phyloP scores from a whole-genome alignment of 2,329 filamentous ascomycete species.

The Orbilia brochopaga region DNA sequence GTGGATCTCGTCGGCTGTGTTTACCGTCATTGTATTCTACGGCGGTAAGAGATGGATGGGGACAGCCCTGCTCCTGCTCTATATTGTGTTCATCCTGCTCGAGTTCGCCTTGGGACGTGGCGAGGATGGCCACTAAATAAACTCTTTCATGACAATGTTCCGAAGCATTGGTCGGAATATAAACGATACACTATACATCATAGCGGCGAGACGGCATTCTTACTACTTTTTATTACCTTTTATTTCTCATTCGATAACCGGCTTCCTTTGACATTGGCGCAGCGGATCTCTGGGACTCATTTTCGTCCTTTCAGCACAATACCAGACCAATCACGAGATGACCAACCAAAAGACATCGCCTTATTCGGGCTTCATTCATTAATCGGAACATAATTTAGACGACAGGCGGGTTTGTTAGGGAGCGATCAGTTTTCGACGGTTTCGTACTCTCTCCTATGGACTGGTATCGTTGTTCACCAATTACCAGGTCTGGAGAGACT shows the following conservation, averaged over 20 bases:
- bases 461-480: too few species aligned
- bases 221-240: not conserved
- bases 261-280: constrained; percentile 26
- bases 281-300: constrained; percentile 48
- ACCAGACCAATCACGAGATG: constrained; percentile 49
- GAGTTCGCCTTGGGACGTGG: constrained; percentile 41
- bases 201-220: not conserved
- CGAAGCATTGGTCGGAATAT: too few species aligned
- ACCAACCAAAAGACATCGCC: constrained; percentile 23
- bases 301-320: constrained; percentile 25
- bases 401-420: constrained; percentile 31
- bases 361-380: constrained; percentile 12
- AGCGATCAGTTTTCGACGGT: constrained; percentile 14
- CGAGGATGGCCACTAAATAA: constrained; percentile 26
- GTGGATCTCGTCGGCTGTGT: constrained; percentile 55
- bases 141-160: not conserved
- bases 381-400: constrained; percentile 27
- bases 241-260: constrained; percentile 12
- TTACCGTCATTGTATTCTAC: constrained; percentile 56
- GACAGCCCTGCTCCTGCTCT: constrained; percentile 55
- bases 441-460: too few species aligned
- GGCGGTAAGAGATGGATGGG: constrained; percentile 57
- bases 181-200: too few species aligned
- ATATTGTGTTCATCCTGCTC: constrained; percentile 55
- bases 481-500: too few species aligned